Evolutionary conservation across 2,329 filamentous ascomycete genomes (phyloP).

Genomic region (Akanthomyces uredinophilus): DNA sequence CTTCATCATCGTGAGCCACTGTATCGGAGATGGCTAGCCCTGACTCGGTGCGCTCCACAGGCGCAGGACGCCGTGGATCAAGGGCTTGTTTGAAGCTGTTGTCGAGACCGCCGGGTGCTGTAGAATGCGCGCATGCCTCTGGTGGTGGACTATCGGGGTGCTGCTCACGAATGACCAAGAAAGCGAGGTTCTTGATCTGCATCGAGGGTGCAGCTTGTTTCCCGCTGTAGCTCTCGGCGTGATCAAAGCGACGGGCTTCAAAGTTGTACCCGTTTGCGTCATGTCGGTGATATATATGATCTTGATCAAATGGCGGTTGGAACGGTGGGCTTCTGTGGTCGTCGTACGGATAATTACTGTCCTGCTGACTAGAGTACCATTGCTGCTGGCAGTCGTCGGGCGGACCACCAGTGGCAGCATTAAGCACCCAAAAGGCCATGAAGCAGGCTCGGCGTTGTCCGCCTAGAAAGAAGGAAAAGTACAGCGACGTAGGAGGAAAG

Average conservation of each 20-base stretch:
- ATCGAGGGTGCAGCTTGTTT: constrained; percentile 21
- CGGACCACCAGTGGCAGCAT: constrained; percentile 22
- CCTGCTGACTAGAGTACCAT: neutral
- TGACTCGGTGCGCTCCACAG: constrained; percentile 46
- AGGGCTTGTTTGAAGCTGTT: constrained; percentile 18
- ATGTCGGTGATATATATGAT: constrained; percentile 14
- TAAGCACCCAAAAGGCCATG: constrained; percentile 37
- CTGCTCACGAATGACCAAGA: constrained; percentile 36
- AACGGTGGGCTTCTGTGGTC: neutral
- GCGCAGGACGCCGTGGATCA: constrained; percentile 14
- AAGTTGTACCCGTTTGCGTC: constrained; percentile 10
- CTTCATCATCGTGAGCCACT: constrained; percentile 23
- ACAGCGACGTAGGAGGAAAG: constrained; percentile 3
- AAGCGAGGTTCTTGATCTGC: constrained; percentile 29
- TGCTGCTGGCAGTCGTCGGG: neutral
- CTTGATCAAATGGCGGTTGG: neutral
- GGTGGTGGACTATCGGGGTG: constrained; percentile 10
- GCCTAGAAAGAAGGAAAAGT: neutral
- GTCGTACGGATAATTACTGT: neutral
- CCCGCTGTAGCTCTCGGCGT: constrained; percentile 12
- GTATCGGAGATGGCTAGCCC: constrained; percentile 43
- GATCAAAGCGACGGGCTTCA: neutral
- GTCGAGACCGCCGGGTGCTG: neutral
- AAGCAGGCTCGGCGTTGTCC: constrained; percentile 28
- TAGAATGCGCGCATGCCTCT: neutral